Conservation (phyloP, 164 flowering plant genomes). For the Cinnamomum micranthum region DNA sequence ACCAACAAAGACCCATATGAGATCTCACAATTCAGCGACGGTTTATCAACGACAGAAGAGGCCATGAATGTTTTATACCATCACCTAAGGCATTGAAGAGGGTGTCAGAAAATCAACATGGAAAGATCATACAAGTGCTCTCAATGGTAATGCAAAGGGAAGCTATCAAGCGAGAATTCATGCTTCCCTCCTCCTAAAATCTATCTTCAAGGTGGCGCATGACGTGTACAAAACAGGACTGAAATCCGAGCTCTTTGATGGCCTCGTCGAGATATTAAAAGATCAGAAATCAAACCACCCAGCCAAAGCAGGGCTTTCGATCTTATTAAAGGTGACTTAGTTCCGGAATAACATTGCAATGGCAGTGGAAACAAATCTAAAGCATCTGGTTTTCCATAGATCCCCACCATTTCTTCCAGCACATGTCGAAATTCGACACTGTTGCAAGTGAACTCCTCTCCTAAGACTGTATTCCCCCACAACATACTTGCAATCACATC, state of each 20-base stretch:
- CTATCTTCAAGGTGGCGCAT: conserved; percentile 44
- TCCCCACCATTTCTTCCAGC: too few species aligned
- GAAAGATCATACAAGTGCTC: conserved; percentile 25
- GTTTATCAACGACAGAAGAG: conserved; percentile 5
- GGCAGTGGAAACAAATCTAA: conserved; percentile 59
- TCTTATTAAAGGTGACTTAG: conserved; percentile 35
- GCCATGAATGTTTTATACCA: conserved; percentile 18
- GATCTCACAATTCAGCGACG: neutral
- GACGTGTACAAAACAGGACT: conserved; percentile 25
- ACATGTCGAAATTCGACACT: too few species aligned
- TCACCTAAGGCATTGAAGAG: conserved; percentile 12
- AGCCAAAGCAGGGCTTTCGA: conserved; percentile 39
- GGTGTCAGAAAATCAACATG: conserved; percentile 6
- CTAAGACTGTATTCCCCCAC: too few species aligned
- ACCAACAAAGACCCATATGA: neutral
- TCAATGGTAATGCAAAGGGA: conserved; percentile 34
- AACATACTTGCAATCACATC: too few species aligned
- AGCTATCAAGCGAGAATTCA: conserved; percentile 49
- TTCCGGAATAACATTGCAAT: conserved; percentile 57
- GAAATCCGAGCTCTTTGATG: conserved; percentile 34
- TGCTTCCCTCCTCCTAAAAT: conserved; percentile 41
- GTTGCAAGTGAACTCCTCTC: too few species aligned
- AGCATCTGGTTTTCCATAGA: too few species aligned
- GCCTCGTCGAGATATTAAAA: conserved; percentile 34
- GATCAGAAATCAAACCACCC: conserved; percentile 54